Base-by-base conservation (phyloP, 371 early-diverging fungal genomes). In the Rhizopus stolonifer region DNA sequence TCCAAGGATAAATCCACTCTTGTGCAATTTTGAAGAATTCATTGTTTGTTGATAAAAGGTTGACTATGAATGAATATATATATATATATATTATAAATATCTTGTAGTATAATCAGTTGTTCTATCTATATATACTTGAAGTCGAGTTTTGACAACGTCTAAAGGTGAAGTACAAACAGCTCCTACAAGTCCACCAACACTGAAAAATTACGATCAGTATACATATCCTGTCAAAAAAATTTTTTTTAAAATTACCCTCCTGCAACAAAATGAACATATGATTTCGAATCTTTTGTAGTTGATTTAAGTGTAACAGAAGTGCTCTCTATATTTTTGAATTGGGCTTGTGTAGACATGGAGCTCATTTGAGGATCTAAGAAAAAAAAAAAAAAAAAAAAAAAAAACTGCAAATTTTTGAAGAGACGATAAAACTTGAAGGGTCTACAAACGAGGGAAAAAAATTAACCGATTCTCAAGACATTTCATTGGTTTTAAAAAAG, bases 81-180 rank as follows among this genome's bases (percentile, higher is more conserved):
- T 44, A 29, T 18, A 6, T 55, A 8, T 24, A 40, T 3, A 15
- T 23, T 7, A n/a, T 31, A 13, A 2, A 9, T 29, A 29, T 11
- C n/a, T n/a, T n/a, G n/a, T n/a, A n/a, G n/a, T n/a, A n/a, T n/a
- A n/a, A n/a, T n/a, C n/a, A n/a, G n/a, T n/a, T n/a, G n/a, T n/a
- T n/a, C 15, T 21, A 15, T 25, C 42, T n/a, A 23, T 13, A 31
- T 19, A 46, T 75, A 84, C 88, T 79, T 94, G 95, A 55, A 93
- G 66, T 34, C 94, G 77, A 0, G 95, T 94, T 58, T 92, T 92
- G 23, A 93, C 87, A 10, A 95, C 94, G 58, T 95, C 95, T 26
- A 95, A 68, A 5, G 95, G 95, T 29, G 92, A 91, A 8, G 93
- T 93, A 22, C 86, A 77, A 4, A 90, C 67, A 13, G 94, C 93